phyloP scores from a whole-genome alignment of 2,329 filamentous ascomycete genomes.

The Cladosporium velox region DNA sequence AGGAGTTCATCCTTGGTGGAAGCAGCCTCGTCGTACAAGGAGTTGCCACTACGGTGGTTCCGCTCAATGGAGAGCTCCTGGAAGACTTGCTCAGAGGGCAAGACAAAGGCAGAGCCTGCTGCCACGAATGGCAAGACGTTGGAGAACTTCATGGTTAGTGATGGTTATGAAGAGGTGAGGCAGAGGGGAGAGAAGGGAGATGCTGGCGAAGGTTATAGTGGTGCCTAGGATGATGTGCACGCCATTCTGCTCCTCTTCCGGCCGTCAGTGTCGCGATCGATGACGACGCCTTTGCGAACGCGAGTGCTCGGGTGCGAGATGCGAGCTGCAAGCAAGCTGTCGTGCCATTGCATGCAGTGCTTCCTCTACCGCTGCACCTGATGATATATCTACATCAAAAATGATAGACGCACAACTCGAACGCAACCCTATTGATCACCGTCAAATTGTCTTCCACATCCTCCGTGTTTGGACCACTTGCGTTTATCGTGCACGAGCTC shows the following conservation, averaged over 20 bases:
- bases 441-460: background rate
- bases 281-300: slow-evolving; percentile 20
- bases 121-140: slow-evolving; percentile 53
- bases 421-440: background rate
- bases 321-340: slow-evolving; percentile 4
- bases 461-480: slow-evolving; percentile 1
- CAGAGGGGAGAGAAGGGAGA: slow-evolving; percentile 1
- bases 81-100: slow-evolving; percentile 54
- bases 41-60: slow-evolving; percentile 32
- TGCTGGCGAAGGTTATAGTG: slow-evolving; percentile 13
- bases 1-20: slow-evolving; percentile 41
- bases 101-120: slow-evolving; percentile 53
- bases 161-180: background rate
- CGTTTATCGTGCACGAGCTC: background rate
- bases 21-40: slow-evolving; percentile 35
- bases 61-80: slow-evolving; percentile 44
- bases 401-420: background rate
- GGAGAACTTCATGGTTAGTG: slow-evolving; percentile 52
- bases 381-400: background rate
- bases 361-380: background rate
- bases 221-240: slow-evolving; percentile 21
- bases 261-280: slow-evolving; percentile 8
- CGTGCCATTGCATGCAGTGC: background rate
- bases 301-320: background rate
- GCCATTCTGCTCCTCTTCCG: slow-evolving; percentile 4